phyloP scores from a whole-genome alignment of 768 basidiomycete genomes.

The Chalciporus pseudorubinellus region DNA sequence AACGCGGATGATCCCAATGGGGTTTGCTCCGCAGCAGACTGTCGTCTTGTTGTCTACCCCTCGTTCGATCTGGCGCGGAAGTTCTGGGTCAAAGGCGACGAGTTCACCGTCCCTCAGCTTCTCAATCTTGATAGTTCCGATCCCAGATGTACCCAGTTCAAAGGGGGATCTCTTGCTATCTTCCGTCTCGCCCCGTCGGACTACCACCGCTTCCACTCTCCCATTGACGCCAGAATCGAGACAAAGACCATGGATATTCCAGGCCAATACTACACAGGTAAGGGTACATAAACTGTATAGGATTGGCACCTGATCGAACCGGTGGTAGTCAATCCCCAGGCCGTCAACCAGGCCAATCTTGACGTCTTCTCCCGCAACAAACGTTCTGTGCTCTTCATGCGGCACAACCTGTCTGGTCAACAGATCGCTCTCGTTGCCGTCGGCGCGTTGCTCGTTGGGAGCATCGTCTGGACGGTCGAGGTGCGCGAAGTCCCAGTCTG shows the following conservation, averaged over 20 bases:
- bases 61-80: conserved; percentile 55
- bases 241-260: conserved; percentile 44
- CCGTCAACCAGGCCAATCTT: conserved; percentile 62
- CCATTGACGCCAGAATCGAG: conserved; percentile 52
- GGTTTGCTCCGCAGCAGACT: conserved; percentile 70
- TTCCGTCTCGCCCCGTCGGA: conserved; percentile 79
- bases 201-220: conserved; percentile 79
- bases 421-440: conserved; percentile 70
- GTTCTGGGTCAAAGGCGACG: conserved; percentile 76
- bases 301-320: background rate
- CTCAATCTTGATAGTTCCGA: conserved; percentile 46
- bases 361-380: conserved; percentile 67
- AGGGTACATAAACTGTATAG: background rate
- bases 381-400: conserved; percentile 54
- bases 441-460: conserved; percentile 80
- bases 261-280: conserved; percentile 63
- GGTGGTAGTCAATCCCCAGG: conserved; percentile 67
- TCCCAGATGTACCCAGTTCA: conserved; percentile 40
- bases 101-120: conserved; percentile 65
- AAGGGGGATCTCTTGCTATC: conserved; percentile 54
- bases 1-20: conserved; percentile 48
- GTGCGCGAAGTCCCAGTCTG: conserved; percentile 10
- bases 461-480: conserved; percentile 59
- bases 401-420: conserved; percentile 42
- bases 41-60: conserved; percentile 66